A percentile compares a stretch with the other conserved stretches of the same genome.
phyloP scores from a whole-genome alignment of 495 filamentous ascomycete species.

The Hypoxylon subgilvum region DNA sequence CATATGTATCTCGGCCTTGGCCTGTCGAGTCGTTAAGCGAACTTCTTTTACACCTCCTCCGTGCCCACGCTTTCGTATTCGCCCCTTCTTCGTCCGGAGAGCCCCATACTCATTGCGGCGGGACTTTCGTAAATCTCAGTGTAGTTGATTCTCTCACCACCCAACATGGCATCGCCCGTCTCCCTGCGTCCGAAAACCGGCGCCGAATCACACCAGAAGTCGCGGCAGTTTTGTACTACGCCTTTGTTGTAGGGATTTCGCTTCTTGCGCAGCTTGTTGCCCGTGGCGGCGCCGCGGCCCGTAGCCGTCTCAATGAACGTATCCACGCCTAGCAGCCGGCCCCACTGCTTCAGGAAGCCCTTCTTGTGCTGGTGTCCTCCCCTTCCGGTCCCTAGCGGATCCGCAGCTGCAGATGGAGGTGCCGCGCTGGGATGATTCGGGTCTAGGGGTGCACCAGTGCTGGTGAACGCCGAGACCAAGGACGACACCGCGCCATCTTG shows the following conservation, averaged over 20 bases:
- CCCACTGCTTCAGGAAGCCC: slow-evolving; percentile 78
- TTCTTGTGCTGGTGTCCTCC: slow-evolving; percentile 58
- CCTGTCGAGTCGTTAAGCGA: neutral
- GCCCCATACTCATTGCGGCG: slow-evolving; percentile 57
- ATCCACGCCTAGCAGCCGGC: slow-evolving; percentile 83
- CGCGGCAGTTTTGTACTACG: slow-evolving; percentile 82
- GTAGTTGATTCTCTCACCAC: slow-evolving; percentile 82
- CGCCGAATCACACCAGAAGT: slow-evolving; percentile 93
- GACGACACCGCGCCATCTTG: slow-evolving; percentile 63
- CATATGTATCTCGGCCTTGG: slow-evolving; percentile 1
- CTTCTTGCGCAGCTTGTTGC: slow-evolving; percentile 57
- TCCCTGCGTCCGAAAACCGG: slow-evolving; percentile 79
- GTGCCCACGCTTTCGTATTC: slow-evolving; percentile 55
- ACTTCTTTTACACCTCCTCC: slow-evolving; percentile 47
- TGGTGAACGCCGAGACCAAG: slow-evolving; percentile 77
- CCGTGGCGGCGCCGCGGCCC: slow-evolving; percentile 60
- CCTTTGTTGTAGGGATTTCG: slow-evolving; percentile 87
- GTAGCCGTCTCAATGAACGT: slow-evolving; percentile 84
- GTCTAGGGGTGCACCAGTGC: slow-evolving; percentile 74
- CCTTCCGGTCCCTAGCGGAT: slow-evolving; percentile 52
- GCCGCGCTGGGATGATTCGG: slow-evolving; percentile 45
- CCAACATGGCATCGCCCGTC: slow-evolving; percentile 75
- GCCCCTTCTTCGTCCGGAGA: slow-evolving; percentile 40
- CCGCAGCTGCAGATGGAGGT: slow-evolving; percentile 47
- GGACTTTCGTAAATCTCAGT: slow-evolving; percentile 88